A percentile compares a stretch with the other conserved stretches of the same genome.
These are phyloP conservation scores for Xylariomycetidae sp. DNA, from an alignment of 2,329 filamentous ascomycete genomes.

Conservation along the genomic window DNA sequence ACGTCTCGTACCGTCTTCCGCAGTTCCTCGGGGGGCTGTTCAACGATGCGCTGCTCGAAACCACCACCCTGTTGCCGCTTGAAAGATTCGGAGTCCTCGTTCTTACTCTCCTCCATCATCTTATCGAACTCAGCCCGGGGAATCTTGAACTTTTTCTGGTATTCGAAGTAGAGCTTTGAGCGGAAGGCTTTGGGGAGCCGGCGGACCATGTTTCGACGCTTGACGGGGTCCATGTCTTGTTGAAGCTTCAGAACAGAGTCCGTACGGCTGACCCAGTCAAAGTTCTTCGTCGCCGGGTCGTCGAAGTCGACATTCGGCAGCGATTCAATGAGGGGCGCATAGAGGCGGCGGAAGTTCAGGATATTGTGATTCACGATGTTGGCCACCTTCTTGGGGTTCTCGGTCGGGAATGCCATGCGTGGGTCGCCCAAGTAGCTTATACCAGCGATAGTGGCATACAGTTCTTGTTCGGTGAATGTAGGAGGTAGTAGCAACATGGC, in stretches of 20 bases:
- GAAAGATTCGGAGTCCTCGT: conserved; percentile 65
- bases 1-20: conserved; percentile 65
- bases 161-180: conserved; percentile 87
- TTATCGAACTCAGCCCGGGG: conserved; percentile 76
- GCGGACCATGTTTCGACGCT: conserved; percentile 93
- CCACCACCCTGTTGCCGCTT: conserved; percentile 71
- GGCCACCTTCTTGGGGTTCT: conserved; percentile 85
- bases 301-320: conserved; percentile 83
- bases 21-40: conserved; percentile 63
- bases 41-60: conserved; percentile 82
- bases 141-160: conserved; percentile 85
- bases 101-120: conserved; percentile 74
- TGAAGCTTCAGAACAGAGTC: conserved; percentile 62
- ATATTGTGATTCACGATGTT: conserved; percentile 95
- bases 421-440: conserved; percentile 94
- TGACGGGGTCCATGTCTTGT: conserved; percentile 90
- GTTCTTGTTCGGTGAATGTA: conserved; percentile 77
- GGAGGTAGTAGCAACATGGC: conserved; percentile 81
- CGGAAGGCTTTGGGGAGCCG: conserved; percentile 84
- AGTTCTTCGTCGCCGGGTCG: conserved; percentile 54
- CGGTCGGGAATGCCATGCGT: conserved; percentile 86
- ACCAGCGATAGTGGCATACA: conserved; percentile 87
- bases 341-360: conserved; percentile 84
- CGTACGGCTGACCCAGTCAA: conserved; percentile 60
- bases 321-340: conserved; percentile 82